phyloP scores from a whole-genome alignment of 1,284 basidiomycete species.

The Pseudomicrostroma phylloplanum region DNA sequence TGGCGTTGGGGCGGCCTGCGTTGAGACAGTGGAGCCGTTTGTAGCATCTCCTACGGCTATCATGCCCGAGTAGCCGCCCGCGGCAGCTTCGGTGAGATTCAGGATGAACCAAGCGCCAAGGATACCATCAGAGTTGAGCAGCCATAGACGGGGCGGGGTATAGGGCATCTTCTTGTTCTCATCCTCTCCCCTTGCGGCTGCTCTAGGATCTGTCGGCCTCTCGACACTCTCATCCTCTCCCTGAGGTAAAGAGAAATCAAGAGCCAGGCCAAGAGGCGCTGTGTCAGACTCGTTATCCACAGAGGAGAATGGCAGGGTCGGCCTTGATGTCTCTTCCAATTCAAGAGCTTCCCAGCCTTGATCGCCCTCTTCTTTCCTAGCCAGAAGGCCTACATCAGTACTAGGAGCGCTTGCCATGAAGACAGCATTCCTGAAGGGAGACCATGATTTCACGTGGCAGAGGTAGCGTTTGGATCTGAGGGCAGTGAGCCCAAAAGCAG shows the following conservation, averaged over 20 bases:
- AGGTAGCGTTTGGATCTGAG: constrained; percentile 60
- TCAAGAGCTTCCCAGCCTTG: constrained; percentile 64
- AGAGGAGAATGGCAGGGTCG: constrained; percentile 59
- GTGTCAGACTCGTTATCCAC: constrained; percentile 69
- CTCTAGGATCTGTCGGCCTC: constrained; percentile 59
- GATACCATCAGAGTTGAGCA: constrained; percentile 4
- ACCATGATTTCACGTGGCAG: constrained; percentile 61
- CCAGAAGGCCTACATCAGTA: constrained; percentile 68
- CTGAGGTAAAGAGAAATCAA: constrained; percentile 59
- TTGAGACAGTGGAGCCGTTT: background rate
- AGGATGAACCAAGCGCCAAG: constrained; percentile 1
- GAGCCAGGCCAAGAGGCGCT: constrained; percentile 62
- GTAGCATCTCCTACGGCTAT: constrained; percentile 1
- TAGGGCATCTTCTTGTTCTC: constrained; percentile 53
- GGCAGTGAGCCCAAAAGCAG: constrained; percentile 58
- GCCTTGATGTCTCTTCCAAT: constrained; percentile 67
- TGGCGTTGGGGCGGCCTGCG: background rate
- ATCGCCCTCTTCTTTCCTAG: constrained; percentile 46
- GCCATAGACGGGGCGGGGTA: constrained; percentile 51
- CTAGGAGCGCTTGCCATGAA: constrained; percentile 69
- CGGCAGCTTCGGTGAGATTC: constrained; percentile 4
- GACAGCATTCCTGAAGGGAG: constrained; percentile 60
- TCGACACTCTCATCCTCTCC: constrained; percentile 47
- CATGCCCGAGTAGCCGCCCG: constrained; percentile 54
- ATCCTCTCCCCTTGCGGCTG: constrained; percentile 54